phyloP scores from a whole-genome alignment of 306 rosid species.

The Vigna trinervia region DNA sequence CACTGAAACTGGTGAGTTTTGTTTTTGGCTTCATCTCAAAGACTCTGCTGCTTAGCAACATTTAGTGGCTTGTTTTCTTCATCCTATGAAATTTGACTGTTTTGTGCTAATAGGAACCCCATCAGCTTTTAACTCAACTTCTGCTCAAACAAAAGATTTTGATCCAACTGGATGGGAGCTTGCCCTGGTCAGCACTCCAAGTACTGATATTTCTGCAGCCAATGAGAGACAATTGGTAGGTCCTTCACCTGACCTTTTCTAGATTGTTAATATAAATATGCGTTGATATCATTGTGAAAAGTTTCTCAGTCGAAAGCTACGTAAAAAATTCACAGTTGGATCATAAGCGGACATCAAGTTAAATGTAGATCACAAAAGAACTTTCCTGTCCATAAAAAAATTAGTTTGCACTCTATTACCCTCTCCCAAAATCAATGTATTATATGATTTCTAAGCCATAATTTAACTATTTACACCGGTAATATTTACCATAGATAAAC shows the following conservation, averaged over 20 bases:
- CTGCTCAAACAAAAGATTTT: conserved; percentile 68
- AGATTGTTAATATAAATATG: conserved; percentile 5
- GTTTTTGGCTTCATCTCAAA: conserved; percentile 32
- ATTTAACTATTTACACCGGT: background rate
- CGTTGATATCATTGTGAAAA: background rate
- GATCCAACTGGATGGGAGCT: conserved; percentile 99
- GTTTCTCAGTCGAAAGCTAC: background rate
- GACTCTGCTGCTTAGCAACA: conserved; percentile 33
- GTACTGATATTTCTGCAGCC: conserved; percentile 77
- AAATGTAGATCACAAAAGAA: background rate
- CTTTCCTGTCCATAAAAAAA: background rate
- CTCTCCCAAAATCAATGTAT: background rate
- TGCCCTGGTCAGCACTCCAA: conserved; percentile 91
- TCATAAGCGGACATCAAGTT: background rate
- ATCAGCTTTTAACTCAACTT: conserved; percentile 67
- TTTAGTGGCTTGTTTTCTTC: conserved; percentile 40
- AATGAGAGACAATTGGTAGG: conserved; percentile 96
- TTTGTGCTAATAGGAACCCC: conserved; percentile 53
- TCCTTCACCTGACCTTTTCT: conserved; percentile 29
- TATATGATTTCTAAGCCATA: background rate
- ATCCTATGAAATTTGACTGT: conserved; percentile 32
- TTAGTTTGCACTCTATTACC: background rate
- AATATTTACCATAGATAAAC: background rate
- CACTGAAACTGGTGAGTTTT: conserved; percentile 65
- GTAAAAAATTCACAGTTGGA: background rate